phyloP scores from a whole-genome alignment of 2,329 filamentous ascomycete genomes.

The Phaeosphaeriaceae sp. region DNA sequence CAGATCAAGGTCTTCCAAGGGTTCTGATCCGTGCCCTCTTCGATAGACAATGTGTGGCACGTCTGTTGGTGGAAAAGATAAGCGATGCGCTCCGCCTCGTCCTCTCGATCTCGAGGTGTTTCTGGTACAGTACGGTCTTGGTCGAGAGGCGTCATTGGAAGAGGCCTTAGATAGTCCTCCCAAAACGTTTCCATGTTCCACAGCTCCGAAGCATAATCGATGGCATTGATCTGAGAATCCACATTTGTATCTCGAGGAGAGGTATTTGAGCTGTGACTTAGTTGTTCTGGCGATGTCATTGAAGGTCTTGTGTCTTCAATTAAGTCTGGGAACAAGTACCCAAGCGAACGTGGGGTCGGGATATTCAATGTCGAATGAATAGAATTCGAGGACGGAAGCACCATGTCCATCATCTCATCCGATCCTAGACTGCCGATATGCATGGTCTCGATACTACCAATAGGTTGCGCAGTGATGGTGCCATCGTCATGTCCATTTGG shows the following conservation, averaged over 20 bases:
- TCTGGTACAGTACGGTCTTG: not conserved
- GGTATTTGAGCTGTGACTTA: conserved; percentile 2
- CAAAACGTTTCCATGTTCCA: conserved; percentile 24
- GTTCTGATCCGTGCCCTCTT: conserved; percentile 70
- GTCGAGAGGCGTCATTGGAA: conserved; percentile 10
- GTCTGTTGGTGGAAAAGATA: conserved; percentile 66
- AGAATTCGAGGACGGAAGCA: conserved; percentile 12
- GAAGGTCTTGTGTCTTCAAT: conserved; percentile 2
- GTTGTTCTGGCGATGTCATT: conserved; percentile 1
- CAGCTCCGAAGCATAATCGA: conserved; percentile 14
- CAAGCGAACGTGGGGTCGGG: conserved; percentile 13
- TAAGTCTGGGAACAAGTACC: conserved; percentile 9
- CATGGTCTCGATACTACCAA: not conserved
- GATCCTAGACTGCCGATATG: not conserved
- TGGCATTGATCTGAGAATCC: not conserved
- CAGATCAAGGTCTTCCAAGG: conserved; percentile 73
- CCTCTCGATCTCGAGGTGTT: conserved; percentile 4
- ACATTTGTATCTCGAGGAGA: not conserved
- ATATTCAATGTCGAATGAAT: conserved; percentile 7
- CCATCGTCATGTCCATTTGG: not conserved
- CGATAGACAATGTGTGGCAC: conserved; percentile 72
- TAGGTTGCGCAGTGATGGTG: not conserved
- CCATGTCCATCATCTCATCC: conserved; percentile 13
- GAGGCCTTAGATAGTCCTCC: conserved; percentile 17
- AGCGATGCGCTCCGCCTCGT: conserved; percentile 16